Evolutionary conservation across 2,329 filamentous ascomycete genomes (phyloP).

Genomic region (Colletotrichum endophyticum): DNA sequence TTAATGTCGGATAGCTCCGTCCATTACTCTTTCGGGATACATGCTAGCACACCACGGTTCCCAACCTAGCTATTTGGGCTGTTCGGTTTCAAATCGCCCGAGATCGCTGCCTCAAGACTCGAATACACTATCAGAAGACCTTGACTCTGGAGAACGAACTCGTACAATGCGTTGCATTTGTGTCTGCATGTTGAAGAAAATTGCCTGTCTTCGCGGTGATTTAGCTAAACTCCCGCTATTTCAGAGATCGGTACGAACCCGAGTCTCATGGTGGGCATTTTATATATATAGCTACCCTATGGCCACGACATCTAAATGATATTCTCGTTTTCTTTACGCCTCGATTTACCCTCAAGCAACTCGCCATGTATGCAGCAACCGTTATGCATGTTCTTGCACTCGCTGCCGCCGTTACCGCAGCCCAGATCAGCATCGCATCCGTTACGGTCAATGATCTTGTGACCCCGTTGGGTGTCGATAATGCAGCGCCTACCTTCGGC

Average conservation of each 20-base stretch:
- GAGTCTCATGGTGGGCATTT: neutral
- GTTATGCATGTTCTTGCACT: neutral
- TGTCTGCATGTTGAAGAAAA: neutral
- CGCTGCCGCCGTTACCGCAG: neutral
- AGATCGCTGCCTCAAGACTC: neutral
- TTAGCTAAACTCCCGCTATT: neutral
- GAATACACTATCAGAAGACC: rapidly evolving
- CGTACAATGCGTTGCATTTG: neutral
- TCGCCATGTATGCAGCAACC: neutral
- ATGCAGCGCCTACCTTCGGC: neutral
- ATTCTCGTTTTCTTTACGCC: neutral
- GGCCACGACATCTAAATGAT: rapidly evolving
- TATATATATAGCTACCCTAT: neutral
- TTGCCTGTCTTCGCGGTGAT: rapidly evolving
- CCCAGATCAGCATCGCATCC: neutral
- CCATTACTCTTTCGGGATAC: neutral
- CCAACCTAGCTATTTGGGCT: neutral
- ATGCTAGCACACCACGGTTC: neutral
- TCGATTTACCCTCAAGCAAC: neutral
- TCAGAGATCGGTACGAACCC: neutral
- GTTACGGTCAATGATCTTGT: neutral
- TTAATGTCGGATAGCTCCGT: neutral
- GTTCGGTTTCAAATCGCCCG: neutral
- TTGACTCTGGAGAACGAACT: neutral
- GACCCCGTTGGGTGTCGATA: neutral